These are phyloP conservation scores for Talaromyces borbonicus DNA, from an alignment of 495 filamentous ascomycete genomes.

Conservation along the genomic window DNA sequence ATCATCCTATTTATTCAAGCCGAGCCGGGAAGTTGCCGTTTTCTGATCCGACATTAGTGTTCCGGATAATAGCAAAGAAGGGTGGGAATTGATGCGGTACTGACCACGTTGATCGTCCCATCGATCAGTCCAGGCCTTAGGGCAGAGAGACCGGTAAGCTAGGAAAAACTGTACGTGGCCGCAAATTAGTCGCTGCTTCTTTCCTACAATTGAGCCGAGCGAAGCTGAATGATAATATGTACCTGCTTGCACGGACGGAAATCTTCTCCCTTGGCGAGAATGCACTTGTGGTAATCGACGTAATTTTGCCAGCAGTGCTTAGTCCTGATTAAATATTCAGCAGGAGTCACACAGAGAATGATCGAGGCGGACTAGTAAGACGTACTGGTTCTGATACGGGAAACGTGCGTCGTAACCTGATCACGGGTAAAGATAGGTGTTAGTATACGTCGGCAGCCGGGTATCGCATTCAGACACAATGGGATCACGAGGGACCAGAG, in stretches of 20 bases:
- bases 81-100: slow-evolving; percentile 31
- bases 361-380: slow-evolving; percentile 1
- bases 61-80: slow-evolving; percentile 1
- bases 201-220: background rate
- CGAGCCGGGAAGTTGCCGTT: slow-evolving; percentile 79
- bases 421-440: background rate
- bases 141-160: slow-evolving; percentile 94
- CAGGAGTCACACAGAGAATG: background rate
- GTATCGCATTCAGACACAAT: too few species aligned
- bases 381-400: slow-evolving; percentile 91
- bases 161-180: slow-evolving; percentile 72
- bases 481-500: background rate
- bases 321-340: slow-evolving; percentile 36
- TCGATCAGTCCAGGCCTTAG: slow-evolving; percentile 83
- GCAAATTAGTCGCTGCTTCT: background rate
- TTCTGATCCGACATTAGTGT: slow-evolving; percentile 41
- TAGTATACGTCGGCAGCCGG: background rate
- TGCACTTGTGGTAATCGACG: slow-evolving; percentile 99
- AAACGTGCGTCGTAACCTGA: slow-evolving; percentile 97
- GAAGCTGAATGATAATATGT: slow-evolving; percentile 13
- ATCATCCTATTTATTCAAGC: slow-evolving; percentile 32
- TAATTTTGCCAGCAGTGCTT: slow-evolving; percentile 99
- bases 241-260: slow-evolving; percentile 97
- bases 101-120: slow-evolving; percentile 97
- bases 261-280: slow-evolving; percentile 96